A percentile compares a stretch with the other conserved stretches of the same genome.
Evolutionary conservation across 495 filamentous ascomycete genomes (phyloP).

Genomic region (Xylaria telfairii): DNA sequence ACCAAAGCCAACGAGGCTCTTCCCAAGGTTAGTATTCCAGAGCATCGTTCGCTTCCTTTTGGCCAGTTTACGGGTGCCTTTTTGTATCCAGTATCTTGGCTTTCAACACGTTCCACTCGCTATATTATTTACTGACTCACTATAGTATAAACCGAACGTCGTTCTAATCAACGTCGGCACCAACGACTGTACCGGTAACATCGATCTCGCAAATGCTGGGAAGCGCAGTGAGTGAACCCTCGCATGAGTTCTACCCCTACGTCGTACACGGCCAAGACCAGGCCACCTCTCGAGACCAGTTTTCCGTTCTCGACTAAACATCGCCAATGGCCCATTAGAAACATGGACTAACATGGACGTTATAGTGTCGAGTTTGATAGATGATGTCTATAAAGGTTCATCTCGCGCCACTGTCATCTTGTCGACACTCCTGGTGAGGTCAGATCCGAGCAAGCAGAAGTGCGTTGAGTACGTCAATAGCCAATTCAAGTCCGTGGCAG

Average conservation of each 20-base stretch:
- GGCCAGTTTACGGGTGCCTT: not conserved
- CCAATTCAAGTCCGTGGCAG: conserved; percentile 45
- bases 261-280: not conserved
- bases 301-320: not conserved
- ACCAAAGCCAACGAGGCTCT: conserved; percentile 40
- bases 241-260: conserved; percentile 26
- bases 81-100: not conserved
- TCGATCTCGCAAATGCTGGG: conserved; percentile 37
- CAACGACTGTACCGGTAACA: conserved; percentile 49
- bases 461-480: conserved; percentile 46
- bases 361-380: conserved; percentile 38
- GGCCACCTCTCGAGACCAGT: not conserved
- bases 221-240: conserved; percentile 33
- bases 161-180: conserved; percentile 58
- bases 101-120: not conserved
- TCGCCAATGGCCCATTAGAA: not conserved
- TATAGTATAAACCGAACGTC: conserved; percentile 51
- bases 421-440: conserved; percentile 55
- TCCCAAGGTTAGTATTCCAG: conserved; percentile 16
- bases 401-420: conserved; percentile 55
- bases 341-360: not conserved
- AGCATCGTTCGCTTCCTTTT: not conserved
- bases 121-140: not conserved
- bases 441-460: conserved; percentile 27
- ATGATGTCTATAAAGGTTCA: conserved; percentile 45